phyloP scores from a whole-genome alignment of 345 rosid species.

The Murraya koenigii region DNA sequence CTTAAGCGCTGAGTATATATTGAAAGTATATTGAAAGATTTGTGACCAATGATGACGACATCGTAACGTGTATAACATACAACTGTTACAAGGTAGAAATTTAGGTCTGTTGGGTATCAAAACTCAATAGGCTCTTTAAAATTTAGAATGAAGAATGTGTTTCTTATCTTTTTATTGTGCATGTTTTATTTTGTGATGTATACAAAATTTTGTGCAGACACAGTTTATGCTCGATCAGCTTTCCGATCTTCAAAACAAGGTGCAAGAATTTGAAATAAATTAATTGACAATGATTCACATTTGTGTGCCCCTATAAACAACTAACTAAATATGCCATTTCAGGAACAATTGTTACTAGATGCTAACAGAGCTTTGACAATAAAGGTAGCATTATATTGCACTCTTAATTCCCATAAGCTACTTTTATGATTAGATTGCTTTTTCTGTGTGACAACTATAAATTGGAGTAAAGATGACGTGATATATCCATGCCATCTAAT shows the following conservation, averaged over 20 bases:
- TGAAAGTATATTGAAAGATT: too few species aligned
- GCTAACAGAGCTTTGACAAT: slow-evolving; percentile 79
- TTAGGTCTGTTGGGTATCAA: too few species aligned
- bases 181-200: neutral
- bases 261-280: slow-evolving; percentile 11
- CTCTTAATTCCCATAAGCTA: neutral
- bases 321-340: slow-evolving; percentile 8
- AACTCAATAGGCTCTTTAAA: neutral
- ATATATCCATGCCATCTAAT: neutral
- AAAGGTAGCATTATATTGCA: slow-evolving; percentile 45
- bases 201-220: slow-evolving; percentile 45
- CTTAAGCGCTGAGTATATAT: too few species aligned
- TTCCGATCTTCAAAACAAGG: slow-evolving; percentile 86
- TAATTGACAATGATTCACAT: neutral
- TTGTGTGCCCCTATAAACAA: slow-evolving; percentile 6
- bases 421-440: too few species aligned
- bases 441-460: neutral
- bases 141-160: too few species aligned
- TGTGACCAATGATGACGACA: too few species aligned
- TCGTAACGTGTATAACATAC: too few species aligned
- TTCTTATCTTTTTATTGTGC: neutral
- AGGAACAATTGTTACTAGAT: slow-evolving; percentile 84
- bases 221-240: slow-evolving; percentile 96
- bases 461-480: neutral
- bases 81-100: too few species aligned